Base-by-base conservation (phyloP, 2,329 filamentous ascomycete genomes). In the Stemphylium beticola region DNA sequence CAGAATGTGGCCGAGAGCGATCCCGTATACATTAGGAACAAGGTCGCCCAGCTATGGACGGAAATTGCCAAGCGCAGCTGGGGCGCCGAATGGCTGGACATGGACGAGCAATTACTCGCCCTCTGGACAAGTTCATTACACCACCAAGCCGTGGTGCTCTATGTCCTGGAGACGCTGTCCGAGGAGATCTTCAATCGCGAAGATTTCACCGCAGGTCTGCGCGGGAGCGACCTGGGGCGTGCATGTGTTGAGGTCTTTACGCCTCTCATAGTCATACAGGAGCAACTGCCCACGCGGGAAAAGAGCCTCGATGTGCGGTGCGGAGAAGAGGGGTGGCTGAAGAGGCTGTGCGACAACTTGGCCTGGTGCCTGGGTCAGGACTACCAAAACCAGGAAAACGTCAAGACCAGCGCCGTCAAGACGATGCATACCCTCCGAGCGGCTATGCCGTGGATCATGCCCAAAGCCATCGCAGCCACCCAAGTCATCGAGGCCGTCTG, bases 211-310 rank as follows among this genome's bases (percentile, higher is more conserved):
- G 92, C 93, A 12, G 89, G 90, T 14, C 79, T 96, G 67, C 87
- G 93, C 60, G 91, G 93, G 71, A 89, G 88, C 46, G 86, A 91
- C 50, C 83, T 99, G 58, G 96, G 92, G 72, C 90, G 92, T 72
- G 91, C 91, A 10, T 90, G 95, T 68, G 91, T 98, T 58, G 95
- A 98, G 74, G 92, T 98, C 58, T 96, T 96, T 74, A 96, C 93
- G 0, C 92, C 95, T 1, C 82, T 85, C 20, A 78, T 81, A 1
- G 87, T 96, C 17, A 85, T 96, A 50, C 78, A 85, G 58, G 89
- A 96, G 60, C 83, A 89, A 20, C 91, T 92, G 67, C 88, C 91
- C 10, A 87, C 88, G 65, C 83, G 92, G 63, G 87, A 91, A 60
- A 81, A 83, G 34, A 85, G 83, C 41, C 81, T 87, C 22, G 83